Conservation (phyloP, 2,329 filamentous ascomycete species). For the Fusarium hostae region DNA sequence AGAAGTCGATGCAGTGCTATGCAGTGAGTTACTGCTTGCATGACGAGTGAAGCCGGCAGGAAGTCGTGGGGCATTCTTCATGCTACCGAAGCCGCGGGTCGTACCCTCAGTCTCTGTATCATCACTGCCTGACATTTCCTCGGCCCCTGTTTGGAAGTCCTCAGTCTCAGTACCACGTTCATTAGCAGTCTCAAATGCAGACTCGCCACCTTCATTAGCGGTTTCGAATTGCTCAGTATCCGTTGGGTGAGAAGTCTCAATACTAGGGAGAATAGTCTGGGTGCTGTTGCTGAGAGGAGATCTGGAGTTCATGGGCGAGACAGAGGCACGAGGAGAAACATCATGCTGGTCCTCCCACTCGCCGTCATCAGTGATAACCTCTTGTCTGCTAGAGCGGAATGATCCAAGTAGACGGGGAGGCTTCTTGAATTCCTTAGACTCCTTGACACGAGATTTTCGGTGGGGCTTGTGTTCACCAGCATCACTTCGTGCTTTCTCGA, state of each 20-base stretch:
- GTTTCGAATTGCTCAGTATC: constrained; percentile 81
- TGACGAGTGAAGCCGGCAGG: constrained; percentile 54
- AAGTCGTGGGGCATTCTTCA: constrained; percentile 56
- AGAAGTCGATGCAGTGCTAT: constrained; percentile 91
- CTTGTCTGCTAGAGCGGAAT: constrained; percentile 77
- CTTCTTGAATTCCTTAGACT: constrained; percentile 81
- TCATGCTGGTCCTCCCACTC: constrained; percentile 86
- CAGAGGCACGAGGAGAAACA: constrained; percentile 39
- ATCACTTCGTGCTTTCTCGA: constrained; percentile 76
- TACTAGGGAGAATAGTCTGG: constrained; percentile 31
- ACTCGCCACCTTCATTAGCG: constrained; percentile 78
- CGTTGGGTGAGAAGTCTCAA: constrained; percentile 43
- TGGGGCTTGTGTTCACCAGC: constrained; percentile 55
- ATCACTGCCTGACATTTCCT: constrained; percentile 79
- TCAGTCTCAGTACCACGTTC: constrained; percentile 90
- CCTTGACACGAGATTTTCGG: constrained; percentile 72
- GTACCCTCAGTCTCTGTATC: constrained; percentile 90
- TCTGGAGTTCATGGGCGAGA: constrained; percentile 32
- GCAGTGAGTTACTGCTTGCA: constrained; percentile 73
- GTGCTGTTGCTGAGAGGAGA: constrained; percentile 38
- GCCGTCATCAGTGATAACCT: constrained; percentile 81
- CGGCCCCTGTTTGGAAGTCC: constrained; percentile 92
- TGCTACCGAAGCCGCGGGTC: constrained; percentile 56
- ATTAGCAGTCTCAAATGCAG: constrained; percentile 75
- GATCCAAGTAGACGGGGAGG: constrained; percentile 81